Percentiles rank a stretch among this genome's conserved stretches.
Conservation (phyloP, 2,329 filamentous ascomycete genomes). For the Colletotrichum phormii region DNA sequence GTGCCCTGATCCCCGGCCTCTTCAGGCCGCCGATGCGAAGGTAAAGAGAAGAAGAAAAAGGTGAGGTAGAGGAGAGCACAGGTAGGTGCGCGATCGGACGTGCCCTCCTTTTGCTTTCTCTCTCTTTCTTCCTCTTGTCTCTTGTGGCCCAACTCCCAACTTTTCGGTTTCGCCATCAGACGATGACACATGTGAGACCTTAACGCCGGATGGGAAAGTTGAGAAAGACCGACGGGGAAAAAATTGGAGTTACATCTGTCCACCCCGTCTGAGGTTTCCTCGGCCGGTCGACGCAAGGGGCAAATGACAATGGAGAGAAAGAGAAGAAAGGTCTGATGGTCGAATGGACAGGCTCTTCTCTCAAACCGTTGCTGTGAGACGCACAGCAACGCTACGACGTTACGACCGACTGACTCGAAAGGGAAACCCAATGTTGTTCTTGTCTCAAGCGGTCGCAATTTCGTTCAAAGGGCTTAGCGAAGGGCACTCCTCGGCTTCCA, state of each 20-base stretch:
- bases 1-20: slow-evolving; percentile 17
- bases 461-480: background rate
- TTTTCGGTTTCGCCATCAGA: slow-evolving; percentile 28
- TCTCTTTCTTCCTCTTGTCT: background rate
- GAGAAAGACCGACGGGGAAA: slow-evolving; percentile 8
- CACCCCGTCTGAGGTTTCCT: slow-evolving; percentile 17
- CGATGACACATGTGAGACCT: slow-evolving; percentile 17
- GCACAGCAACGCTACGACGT: slow-evolving; percentile 23
- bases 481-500: slow-evolving; percentile 25
- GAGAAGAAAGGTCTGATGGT: slow-evolving; percentile 7
- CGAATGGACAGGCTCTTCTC: background rate
- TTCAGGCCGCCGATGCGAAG: slow-evolving; percentile 30
- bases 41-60: background rate
- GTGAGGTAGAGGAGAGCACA: background rate
- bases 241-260: slow-evolving; percentile 3
- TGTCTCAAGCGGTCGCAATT: slow-evolving; percentile 25
- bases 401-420: slow-evolving; percentile 17
- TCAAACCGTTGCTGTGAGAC: slow-evolving; percentile 10
- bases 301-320: background rate
- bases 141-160: background rate
- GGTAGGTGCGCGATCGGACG: slow-evolving; percentile 25
- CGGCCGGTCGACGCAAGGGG: slow-evolving; percentile 12
- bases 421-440: slow-evolving; percentile 15
- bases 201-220: slow-evolving; percentile 5
- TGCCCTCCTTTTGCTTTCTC: background rate